phyloP scores from a whole-genome alignment of 2,329 filamentous ascomycete species.

The Pseudogymnoascus sp. region DNA sequence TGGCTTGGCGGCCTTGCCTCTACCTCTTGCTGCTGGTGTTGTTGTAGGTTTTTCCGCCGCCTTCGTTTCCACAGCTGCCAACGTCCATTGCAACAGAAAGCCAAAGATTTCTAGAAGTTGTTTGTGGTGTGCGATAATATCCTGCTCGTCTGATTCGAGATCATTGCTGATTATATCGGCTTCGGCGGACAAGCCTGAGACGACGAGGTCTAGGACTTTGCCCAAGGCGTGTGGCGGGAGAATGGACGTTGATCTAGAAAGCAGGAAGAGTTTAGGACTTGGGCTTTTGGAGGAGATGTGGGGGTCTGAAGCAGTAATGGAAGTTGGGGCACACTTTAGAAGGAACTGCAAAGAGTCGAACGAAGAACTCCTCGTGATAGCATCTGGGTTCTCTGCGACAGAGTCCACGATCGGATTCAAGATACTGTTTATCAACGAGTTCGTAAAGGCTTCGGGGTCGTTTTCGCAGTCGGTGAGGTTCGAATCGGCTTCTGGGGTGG shows the following conservation, averaged over 20 bases:
- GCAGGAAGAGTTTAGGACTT: slow-evolving; percentile 57
- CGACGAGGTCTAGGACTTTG: slow-evolving; percentile 87
- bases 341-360: slow-evolving; percentile 95
- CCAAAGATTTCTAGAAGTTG: slow-evolving; percentile 88
- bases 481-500: slow-evolving; percentile 78
- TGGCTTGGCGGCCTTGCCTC: slow-evolving; percentile 67
- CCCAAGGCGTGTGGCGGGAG: slow-evolving; percentile 78
- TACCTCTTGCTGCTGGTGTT: slow-evolving; percentile 61
- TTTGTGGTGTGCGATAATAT: slow-evolving; percentile 80
- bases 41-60: slow-evolving; percentile 80
- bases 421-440: slow-evolving; percentile 72
- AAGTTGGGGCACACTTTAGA: slow-evolving; percentile 78
- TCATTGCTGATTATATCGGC: slow-evolving; percentile 81
- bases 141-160: slow-evolving; percentile 85
- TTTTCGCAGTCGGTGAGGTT: slow-evolving; percentile 87
- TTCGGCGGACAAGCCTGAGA: slow-evolving; percentile 78
- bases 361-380: slow-evolving; percentile 67
- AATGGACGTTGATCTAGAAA: slow-evolving; percentile 71
- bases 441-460: slow-evolving; percentile 77
- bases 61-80: slow-evolving; percentile 90
- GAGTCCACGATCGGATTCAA: slow-evolving; percentile 90
- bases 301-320: slow-evolving; percentile 31
- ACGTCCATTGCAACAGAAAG: slow-evolving; percentile 90
- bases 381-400: slow-evolving; percentile 85
- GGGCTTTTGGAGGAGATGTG: slow-evolving; percentile 32